These are phyloP conservation scores for Paramecium primaurelia DNA, from an alignment of 73 alveolate species.

Conservation along the genomic window DNA sequence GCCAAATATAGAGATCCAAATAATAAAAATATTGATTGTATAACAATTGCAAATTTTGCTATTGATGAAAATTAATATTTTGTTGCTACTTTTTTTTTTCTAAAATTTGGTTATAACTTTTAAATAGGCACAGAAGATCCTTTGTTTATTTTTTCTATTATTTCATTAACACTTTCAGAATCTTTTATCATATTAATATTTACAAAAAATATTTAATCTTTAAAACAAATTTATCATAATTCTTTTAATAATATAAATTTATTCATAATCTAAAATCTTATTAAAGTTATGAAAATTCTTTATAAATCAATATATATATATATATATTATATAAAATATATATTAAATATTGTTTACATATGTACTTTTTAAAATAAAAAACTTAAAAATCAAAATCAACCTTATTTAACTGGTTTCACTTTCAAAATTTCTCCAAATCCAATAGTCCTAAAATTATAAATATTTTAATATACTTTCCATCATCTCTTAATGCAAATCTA, in stretches of 20 bases:
- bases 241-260: neutral
- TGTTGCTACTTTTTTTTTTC: neutral
- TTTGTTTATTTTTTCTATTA: neutral
- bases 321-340: no score
- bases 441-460: neutral
- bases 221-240: neutral
- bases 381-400: constrained; percentile 10
- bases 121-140: neutral
- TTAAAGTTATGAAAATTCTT: neutral
- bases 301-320: no score
- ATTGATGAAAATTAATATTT: neutral
- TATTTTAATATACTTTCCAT: constrained; percentile 64
- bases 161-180: neutral
- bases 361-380: neutral
- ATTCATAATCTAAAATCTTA: neutral
- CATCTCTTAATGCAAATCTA: constrained; percentile 90
- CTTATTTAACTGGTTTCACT: constrained; percentile 44
- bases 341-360: neutral
- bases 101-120: neutral
- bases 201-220: neutral
- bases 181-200: neutral
- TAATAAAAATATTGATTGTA: neutral
- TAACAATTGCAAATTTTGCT: neutral
- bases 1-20: neutral
- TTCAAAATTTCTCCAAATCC: constrained; percentile 59